Base-by-base conservation (phyloP, 116 monocot species). In the Iris pallida region DNA sequence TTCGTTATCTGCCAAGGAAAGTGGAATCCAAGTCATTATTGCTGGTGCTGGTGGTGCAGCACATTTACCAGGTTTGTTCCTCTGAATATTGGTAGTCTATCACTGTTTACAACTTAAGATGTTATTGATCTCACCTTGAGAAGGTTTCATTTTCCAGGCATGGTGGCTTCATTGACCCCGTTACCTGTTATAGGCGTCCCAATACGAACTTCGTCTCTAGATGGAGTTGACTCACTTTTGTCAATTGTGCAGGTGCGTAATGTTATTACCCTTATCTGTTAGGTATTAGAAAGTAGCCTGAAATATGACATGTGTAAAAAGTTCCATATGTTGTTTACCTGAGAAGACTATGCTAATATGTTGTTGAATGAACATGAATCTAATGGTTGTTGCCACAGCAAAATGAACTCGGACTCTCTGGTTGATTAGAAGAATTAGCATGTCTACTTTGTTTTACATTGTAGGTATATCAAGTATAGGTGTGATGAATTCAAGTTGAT, bases 41-140 rank as follows among this genome's bases (percentile, higher is more conserved):
- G 92, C 96, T 71, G 96, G 96, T 71, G 96, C 96, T 48, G 92
- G 96, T 74, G 96, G 96, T 59, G 96, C 96, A 46, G 92, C 92
- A 71, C 96, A 96, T 70, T 89, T 96, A 71, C 92, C 92, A 75
- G 96, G 96, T 89, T 68, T 59, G 55, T 51, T 20, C 15, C 45
- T 64, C 2, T 48, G 7, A 20, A 16, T 65, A 49, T 30, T 30
- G 30, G 30, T 30, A 30, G 30, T 30, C 30, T 30, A 30, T 18
- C 45, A 47, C 18, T 8, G 51, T 67, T 42, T n/a, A 53, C 15
- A 0, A 8, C 1, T 8, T 58, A 57, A 55, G 4, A 55, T 7
- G 44, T 57, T 53, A 30, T 55, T 44, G 16, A 48, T 48, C 18
- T 68, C 59, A 74, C 66, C 56, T 62, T 9, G 43, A 16, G 13